phyloP scores from a whole-genome alignment of 768 basidiomycete species.

The Termitomyces sp. region DNA sequence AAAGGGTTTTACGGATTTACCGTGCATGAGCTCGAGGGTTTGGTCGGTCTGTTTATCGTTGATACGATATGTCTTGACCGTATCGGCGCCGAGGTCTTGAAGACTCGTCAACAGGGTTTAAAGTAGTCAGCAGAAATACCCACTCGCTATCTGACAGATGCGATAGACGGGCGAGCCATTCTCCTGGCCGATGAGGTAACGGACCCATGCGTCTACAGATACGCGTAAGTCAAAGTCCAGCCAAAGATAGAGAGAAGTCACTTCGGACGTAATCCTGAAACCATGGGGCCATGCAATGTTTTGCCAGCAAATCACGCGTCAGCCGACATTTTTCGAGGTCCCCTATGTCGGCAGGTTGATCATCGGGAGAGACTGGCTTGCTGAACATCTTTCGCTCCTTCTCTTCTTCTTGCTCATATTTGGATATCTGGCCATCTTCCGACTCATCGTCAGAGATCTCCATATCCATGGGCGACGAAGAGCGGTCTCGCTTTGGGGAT shows the following conservation, averaged over 20 bases:
- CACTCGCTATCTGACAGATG: constrained; percentile 75
- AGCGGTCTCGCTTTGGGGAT: constrained; percentile 65
- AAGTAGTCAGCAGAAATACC: constrained; percentile 23
- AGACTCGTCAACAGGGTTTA: not conserved
- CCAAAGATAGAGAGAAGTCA: constrained; percentile 18
- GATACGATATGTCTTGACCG: constrained; percentile 65
- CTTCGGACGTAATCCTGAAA: constrained; percentile 84
- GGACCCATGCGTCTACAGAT: constrained; percentile 72
- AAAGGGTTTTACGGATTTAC: constrained; percentile 54
- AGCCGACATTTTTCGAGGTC: constrained; percentile 62
- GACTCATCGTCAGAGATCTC: constrained; percentile 84
- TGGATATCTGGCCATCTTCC: constrained; percentile 75
- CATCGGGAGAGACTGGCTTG: constrained; percentile 37
- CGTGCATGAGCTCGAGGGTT: constrained; percentile 72
- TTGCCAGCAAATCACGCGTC: constrained; percentile 66
- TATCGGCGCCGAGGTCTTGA: constrained; percentile 44
- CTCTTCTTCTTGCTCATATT: constrained; percentile 71
- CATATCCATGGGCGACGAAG: constrained; percentile 82
- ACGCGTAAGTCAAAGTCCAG: constrained; percentile 4
- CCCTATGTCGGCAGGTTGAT: constrained; percentile 44
- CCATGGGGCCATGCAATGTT: constrained; percentile 70
- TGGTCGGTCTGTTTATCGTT: constrained; percentile 63
- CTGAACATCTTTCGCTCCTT: constrained; percentile 47
- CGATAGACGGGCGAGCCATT: constrained; percentile 62
- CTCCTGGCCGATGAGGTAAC: constrained; percentile 73